A percentile compares a stretch with the other conserved stretches of the same genome.
phyloP scores from a whole-genome alignment of 164 flowering plant genomes.

The Dillenia suffruticosa region DNA sequence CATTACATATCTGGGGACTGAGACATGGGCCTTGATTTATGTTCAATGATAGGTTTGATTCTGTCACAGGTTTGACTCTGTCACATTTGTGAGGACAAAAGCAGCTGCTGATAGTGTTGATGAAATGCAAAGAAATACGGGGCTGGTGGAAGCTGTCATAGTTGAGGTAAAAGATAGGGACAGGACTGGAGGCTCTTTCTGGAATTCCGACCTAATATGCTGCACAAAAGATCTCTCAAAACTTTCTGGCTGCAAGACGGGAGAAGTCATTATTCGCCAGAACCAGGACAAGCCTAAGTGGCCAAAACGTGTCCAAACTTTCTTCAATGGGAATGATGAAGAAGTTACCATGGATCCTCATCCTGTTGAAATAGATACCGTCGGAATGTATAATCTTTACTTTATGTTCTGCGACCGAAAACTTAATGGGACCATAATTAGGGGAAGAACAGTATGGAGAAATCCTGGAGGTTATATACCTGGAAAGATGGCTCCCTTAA shows the following conservation, averaged over 20 bases:
- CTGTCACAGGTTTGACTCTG: conserved; percentile 13
- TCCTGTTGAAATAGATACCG: conserved; percentile 44
- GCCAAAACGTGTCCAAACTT: conserved; percentile 60
- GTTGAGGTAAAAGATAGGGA: conserved; percentile 74
- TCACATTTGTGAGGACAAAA: conserved; percentile 58
- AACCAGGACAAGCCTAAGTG: conserved; percentile 45
- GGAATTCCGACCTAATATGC: conserved; percentile 46
- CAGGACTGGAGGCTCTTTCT: conserved; percentile 58
- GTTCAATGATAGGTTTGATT: no score
- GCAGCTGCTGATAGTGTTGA: conserved; percentile 43
- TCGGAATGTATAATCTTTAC: conserved; percentile 84
- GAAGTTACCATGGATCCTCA: conserved; percentile 35
- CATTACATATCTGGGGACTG: no score
- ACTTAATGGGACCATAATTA: conserved; percentile 55
- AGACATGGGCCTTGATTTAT: no score
- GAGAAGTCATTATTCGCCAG: conserved; percentile 65
- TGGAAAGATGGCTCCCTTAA: conserved; percentile 79
- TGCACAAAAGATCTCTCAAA: conserved; percentile 52
- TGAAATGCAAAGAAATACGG: conserved; percentile 56
- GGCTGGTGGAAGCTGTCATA: conserved; percentile 72
- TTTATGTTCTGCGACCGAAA: conserved; percentile 72
- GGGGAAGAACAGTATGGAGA: conserved; percentile 84
- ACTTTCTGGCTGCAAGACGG: conserved; percentile 44
- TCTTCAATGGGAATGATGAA: conserved; percentile 44
- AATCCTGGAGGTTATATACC: conserved; percentile 88